Evolutionary conservation across 2,329 filamentous ascomycete species (phyloP).

Genomic region (Colletotrichum limetticola): DNA sequence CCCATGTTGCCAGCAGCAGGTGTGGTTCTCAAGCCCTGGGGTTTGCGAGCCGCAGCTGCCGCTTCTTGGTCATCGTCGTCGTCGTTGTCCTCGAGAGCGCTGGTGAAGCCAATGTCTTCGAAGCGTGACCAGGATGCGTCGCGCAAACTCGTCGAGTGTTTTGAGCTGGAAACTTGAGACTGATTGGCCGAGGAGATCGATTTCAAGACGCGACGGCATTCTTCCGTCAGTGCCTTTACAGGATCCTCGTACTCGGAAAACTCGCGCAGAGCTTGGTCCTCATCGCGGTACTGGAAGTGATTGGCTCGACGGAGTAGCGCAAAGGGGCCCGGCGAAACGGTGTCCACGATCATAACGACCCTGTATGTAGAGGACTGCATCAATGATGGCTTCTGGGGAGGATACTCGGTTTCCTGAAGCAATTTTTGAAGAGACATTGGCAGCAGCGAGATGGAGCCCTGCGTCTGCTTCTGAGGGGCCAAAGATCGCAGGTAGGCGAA

Average conservation of each 20-base stretch:
- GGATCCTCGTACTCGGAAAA: slow-evolving; percentile 93
- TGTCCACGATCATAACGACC: slow-evolving; percentile 96
- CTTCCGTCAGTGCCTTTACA: slow-evolving; percentile 86
- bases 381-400: slow-evolving; percentile 80
- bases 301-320: slow-evolving; percentile 88
- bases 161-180: slow-evolving; percentile 77
- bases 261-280: slow-evolving; percentile 83
- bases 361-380: slow-evolving; percentile 85
- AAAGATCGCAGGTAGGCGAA: slow-evolving; percentile 95
- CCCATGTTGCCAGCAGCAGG: slow-evolving; percentile 75
- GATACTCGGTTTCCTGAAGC: slow-evolving; percentile 92
- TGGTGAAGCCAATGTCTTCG: slow-evolving; percentile 92
- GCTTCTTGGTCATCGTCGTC: slow-evolving; percentile 70
- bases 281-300: slow-evolving; percentile 94
- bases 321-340: slow-evolving; percentile 94
- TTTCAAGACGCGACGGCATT: slow-evolving; percentile 90
- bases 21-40: slow-evolving; percentile 68
- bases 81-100: slow-evolving; percentile 76
- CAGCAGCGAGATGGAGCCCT: slow-evolving; percentile 84
- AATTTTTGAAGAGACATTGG: slow-evolving; percentile 92
- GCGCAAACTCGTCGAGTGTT: slow-evolving; percentile 77
- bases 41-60: slow-evolving; percentile 51
- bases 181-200: slow-evolving; percentile 91
- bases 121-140: slow-evolving; percentile 98
- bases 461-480: slow-evolving; percentile 79